Evolutionary conservation across 192 early-diverging fungal genomes (phyloP).

Genomic region (Entomortierella parvispora): DNA sequence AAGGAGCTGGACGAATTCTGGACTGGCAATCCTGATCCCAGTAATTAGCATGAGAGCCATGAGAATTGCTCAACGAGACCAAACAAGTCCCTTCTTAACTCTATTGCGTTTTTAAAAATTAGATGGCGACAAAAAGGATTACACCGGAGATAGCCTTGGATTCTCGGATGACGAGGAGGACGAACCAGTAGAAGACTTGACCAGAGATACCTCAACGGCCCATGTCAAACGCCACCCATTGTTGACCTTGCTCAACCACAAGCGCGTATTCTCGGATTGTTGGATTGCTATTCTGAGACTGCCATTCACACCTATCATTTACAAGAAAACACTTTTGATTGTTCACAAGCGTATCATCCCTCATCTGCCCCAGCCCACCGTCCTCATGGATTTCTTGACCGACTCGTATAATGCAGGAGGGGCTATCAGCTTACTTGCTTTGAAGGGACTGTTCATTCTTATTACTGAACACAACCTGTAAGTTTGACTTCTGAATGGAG

Average conservation of each 20-base stretch:
- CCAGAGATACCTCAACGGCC: constrained; percentile 23
- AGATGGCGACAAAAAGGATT: constrained; percentile 50
- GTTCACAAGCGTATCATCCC: constrained; percentile 94
- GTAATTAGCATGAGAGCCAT: constrained; percentile 13
- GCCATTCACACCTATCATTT: constrained; percentile 75
- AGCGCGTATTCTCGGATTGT: constrained; percentile 77
- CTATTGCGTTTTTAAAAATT: no score
- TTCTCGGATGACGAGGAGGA: constrained; percentile 47
- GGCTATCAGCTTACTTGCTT: constrained; percentile 86
- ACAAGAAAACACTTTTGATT: constrained; percentile 82
- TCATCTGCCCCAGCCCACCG: constrained; percentile 77
- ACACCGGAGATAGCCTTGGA: constrained; percentile 34
- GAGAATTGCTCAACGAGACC: no score
- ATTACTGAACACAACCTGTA: constrained; percentile 95
- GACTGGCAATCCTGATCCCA: constrained; percentile 61
- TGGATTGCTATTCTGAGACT: constrained; percentile 83
- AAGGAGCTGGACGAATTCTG: constrained; percentile 72
- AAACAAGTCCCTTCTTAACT: no score
- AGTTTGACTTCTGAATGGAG: constrained; percentile 21
- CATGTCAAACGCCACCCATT: constrained; percentile 34
- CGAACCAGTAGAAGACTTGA: constrained; percentile 41
- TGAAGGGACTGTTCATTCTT: constrained; percentile 96
- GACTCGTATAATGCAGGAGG: constrained; percentile 91
- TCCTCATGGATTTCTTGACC: constrained; percentile 94
- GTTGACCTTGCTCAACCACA: constrained; percentile 66